Percentiles rank a stretch among this genome's conserved stretches.
Evolutionary conservation across 2,329 filamentous ascomycete genomes (phyloP).

Genomic region (Orbilia oligospora): DNA sequence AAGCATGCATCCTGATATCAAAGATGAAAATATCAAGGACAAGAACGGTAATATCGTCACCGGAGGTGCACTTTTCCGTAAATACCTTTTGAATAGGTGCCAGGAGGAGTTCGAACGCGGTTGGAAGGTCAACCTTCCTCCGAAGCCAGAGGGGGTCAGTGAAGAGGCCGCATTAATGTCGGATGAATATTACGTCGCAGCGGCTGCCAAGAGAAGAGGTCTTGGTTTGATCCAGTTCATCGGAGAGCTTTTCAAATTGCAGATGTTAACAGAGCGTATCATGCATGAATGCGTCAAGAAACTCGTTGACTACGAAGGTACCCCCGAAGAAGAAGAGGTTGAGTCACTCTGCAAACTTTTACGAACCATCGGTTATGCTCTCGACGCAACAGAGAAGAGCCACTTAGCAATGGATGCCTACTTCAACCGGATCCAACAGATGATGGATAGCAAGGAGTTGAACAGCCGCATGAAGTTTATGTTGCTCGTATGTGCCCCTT

Average conservation of each 20-base stretch:
- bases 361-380: slow-evolving; percentile 88
- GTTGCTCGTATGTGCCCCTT: slow-evolving; percentile 76
- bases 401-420: slow-evolving; percentile 90
- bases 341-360: slow-evolving; percentile 95
- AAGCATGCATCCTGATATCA: slow-evolving; percentile 93
- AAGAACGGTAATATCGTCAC: slow-evolving; percentile 89
- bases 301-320: slow-evolving; percentile 92
- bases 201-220: slow-evolving; percentile 94
- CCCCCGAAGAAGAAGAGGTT: slow-evolving; percentile 94
- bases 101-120: slow-evolving; percentile 99
- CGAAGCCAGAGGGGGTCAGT: slow-evolving; percentile 79
- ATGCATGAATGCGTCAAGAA: slow-evolving; percentile 99
- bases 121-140: slow-evolving; percentile 90
- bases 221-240: slow-evolving; percentile 99
- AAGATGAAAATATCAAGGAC: slow-evolving; percentile 94
- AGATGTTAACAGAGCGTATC: slow-evolving; percentile 98
- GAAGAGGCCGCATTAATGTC: slow-evolving; percentile 83
- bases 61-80: slow-evolving; percentile 94
- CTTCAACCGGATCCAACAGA: slow-evolving; percentile 87
- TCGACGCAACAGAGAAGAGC: slow-evolving; percentile 87
- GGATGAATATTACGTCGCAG: slow-evolving; percentile 95
- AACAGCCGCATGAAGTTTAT: slow-evolving; percentile 94
- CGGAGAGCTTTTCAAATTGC: slow-evolving; percentile 97
- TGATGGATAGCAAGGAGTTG: slow-evolving; percentile 83
- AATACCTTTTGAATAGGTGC: slow-evolving; percentile 97